Evolutionary conservation across 345 rosid species (phyloP).

Genomic region (Combretum micranthum): DNA sequence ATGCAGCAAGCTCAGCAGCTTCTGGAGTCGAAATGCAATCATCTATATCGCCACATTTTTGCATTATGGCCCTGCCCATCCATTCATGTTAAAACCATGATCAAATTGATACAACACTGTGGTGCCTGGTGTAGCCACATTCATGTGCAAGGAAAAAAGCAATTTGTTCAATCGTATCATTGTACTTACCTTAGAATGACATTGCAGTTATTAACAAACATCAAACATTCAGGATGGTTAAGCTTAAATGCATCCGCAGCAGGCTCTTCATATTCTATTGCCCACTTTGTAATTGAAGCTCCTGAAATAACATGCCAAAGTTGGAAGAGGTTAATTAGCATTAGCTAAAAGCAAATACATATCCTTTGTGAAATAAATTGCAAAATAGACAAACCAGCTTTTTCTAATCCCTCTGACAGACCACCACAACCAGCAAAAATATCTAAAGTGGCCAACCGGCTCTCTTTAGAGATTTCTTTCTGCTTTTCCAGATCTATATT

Average conservation of each 20-base stretch:
- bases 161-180: neutral
- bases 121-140: no score
- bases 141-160: neutral
- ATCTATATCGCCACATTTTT: slow-evolving; percentile 61
- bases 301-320: slow-evolving; percentile 31
- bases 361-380: neutral
- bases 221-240: slow-evolving; percentile 61
- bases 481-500: slow-evolving; percentile 26
- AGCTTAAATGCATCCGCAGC: slow-evolving; percentile 75
- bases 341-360: neutral
- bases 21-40: slow-evolving; percentile 77
- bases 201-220: slow-evolving; percentile 75
- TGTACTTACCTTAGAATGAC: slow-evolving; percentile 58
- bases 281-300: slow-evolving; percentile 66
- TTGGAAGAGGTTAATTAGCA: neutral
- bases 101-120: neutral
- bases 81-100: slow-evolving; percentile 9
- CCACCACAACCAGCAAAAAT: slow-evolving; percentile 93
- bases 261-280: slow-evolving; percentile 89
- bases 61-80: slow-evolving; percentile 66
- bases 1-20: slow-evolving; percentile 42
- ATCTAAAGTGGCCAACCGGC: slow-evolving; percentile 54
- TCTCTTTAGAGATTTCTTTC: slow-evolving; percentile 23
- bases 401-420: slow-evolving; percentile 59
- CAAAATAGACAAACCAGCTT: slow-evolving; percentile 34